Evolutionary conservation across 257 asterid genomes (phyloP).

Genomic region (Jacaranda copaia): DNA sequence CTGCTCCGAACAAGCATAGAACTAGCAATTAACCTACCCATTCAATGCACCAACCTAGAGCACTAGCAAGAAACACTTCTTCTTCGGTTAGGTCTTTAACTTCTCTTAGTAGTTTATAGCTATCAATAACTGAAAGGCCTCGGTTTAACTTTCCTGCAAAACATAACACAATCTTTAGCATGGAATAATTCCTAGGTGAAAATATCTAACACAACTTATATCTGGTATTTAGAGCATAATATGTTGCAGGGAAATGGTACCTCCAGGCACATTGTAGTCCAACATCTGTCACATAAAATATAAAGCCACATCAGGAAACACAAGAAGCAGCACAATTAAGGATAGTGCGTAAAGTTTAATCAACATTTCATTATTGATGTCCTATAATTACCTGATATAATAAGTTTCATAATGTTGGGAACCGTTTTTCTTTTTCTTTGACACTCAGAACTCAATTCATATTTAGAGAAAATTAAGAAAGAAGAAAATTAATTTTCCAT

Average conservation of each 20-base stretch:
- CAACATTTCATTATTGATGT: not conserved
- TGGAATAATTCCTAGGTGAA: not conserved
- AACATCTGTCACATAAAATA: conserved; percentile 57
- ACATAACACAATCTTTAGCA: conserved; percentile 18
- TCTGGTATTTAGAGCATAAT: not conserved
- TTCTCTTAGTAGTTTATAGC: conserved; percentile 66
- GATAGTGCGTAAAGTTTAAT: not conserved
- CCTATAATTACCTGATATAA: too few relatives aligned
- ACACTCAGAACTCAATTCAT: too few relatives aligned
- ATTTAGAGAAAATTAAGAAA: too few relatives aligned
- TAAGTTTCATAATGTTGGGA: too few relatives aligned
- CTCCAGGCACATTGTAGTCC: conserved; percentile 81
- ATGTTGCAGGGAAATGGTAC: conserved; percentile 36
- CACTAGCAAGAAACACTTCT: conserved; percentile 51
- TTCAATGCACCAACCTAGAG: not conserved
- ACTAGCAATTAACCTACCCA: not conserved
- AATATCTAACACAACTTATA: not conserved
- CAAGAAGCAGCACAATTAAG: conserved; percentile 9
- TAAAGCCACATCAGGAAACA: conserved; percentile 15
- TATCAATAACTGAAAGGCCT: conserved; percentile 79
- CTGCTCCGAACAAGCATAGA: too few relatives aligned
- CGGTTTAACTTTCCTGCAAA: conserved; percentile 78
- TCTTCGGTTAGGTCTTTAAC: conserved; percentile 68
- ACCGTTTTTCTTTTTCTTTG: too few relatives aligned
- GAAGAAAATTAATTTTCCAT: too few relatives aligned